phyloP scores from a whole-genome alignment of 768 basidiomycete genomes.

The Boletus rex-veris region DNA sequence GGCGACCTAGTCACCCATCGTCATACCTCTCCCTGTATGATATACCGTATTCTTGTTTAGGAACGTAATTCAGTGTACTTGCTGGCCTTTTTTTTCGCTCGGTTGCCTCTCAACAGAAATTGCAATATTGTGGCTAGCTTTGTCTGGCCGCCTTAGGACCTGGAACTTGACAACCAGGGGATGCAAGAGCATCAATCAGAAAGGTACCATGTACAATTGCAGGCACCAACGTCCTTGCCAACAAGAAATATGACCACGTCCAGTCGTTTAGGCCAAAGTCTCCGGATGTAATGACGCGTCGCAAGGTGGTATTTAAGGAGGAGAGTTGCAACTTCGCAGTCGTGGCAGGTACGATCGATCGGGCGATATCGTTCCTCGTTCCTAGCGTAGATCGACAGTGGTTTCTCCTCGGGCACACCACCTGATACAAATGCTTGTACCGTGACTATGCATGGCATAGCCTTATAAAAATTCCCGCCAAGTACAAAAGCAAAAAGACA shows the following conservation, averaged over 20 bases:
- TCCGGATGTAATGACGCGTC: too few relatives aligned
- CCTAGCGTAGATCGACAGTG: too few relatives aligned
- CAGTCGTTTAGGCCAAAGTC: too few relatives aligned
- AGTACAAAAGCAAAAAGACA: neutral
- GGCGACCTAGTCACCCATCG: conserved; percentile 5
- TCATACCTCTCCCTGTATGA: neutral
- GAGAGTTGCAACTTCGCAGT: too few relatives aligned
- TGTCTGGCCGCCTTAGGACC: too few relatives aligned
- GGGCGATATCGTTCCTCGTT: too few relatives aligned
- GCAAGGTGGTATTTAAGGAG: too few relatives aligned
- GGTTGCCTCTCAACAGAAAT: neutral
- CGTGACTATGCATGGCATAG: neutral
- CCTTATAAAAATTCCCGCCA: neutral
- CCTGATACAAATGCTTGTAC: neutral
- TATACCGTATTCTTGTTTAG: conserved; percentile 6
- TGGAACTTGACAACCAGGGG: neutral
- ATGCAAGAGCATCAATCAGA: neutral
- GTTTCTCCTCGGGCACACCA: too few relatives aligned
- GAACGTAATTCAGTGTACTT: neutral
- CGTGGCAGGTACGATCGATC: too few relatives aligned
- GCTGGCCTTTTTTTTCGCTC: neutral
- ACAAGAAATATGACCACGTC: too few relatives aligned
- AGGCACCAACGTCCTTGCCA: too few relatives aligned
- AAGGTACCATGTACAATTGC: too few relatives aligned
- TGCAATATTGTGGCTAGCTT: neutral